Percentiles rank a stretch among this genome's conserved stretches.
Evolutionary conservation across 306 rosid species (phyloP).

Genomic region (Cercis canadensis): DNA sequence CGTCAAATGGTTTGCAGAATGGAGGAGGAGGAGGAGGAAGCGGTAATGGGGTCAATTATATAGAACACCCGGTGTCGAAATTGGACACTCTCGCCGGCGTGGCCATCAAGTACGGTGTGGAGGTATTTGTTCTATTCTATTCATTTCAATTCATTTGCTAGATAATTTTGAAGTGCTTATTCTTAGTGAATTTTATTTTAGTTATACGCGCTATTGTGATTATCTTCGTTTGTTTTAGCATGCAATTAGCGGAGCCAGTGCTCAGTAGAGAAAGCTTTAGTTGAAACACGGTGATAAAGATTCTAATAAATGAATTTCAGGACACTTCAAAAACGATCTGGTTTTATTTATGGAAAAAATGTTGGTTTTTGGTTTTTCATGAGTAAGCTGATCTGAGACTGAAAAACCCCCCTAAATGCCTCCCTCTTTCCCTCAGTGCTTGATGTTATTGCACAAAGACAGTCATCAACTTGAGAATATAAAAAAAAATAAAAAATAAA

Average conservation of each 20-base stretch:
- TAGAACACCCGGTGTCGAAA: slow-evolving; percentile 80
- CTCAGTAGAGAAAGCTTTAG: slow-evolving; percentile 25
- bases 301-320: slow-evolving; percentile 7
- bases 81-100: slow-evolving; percentile 88
- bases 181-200: too few relatives aligned
- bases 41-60: slow-evolving; percentile 56
- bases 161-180: too few relatives aligned
- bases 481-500: too few relatives aligned
- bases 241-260: background rate
- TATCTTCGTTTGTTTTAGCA: background rate
- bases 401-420: background rate
- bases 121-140: slow-evolving; percentile 50
- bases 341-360: background rate
- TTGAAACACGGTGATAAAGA: slow-evolving; percentile 15
- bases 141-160: too few relatives aligned
- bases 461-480: background rate
- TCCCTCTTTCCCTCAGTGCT: background rate
- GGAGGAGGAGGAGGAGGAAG: slow-evolving; percentile 48
- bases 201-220: background rate
- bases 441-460: too few relatives aligned
- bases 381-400: slow-evolving; percentile 25
- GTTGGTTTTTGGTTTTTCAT: slow-evolving; percentile 7
- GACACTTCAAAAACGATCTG: slow-evolving; percentile 1
- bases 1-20: slow-evolving; percentile 58
- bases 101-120: slow-evolving; percentile 92